Evolutionary conservation across 2,329 filamentous ascomycete genomes (phyloP).

Genomic region (Alternaria panax): DNA sequence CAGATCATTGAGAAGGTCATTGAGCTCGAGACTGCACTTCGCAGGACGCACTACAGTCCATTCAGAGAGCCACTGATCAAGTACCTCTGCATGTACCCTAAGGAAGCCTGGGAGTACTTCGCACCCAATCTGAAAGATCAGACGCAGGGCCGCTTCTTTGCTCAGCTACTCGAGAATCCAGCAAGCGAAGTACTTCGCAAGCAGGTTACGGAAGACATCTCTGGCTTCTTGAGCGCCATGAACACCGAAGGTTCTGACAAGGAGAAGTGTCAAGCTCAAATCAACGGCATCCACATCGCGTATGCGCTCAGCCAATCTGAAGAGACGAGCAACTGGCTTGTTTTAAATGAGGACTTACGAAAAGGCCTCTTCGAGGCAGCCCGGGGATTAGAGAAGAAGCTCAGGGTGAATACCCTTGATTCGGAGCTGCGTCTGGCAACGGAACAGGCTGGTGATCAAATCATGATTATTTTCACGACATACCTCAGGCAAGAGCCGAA

Average conservation of each 20-base stretch:
- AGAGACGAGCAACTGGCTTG: conserved; percentile 71
- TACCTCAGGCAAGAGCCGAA: conserved; percentile 77
- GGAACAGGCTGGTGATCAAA: conserved; percentile 86
- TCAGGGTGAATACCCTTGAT: conserved; percentile 73
- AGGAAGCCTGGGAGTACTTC: conserved; percentile 84
- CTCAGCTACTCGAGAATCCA: conserved; percentile 80
- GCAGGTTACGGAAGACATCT: conserved; percentile 75
- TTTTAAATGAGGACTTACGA: conserved; percentile 65
- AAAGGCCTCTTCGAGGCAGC: conserved; percentile 68
- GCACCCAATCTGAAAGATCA: conserved; percentile 81
- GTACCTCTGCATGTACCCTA: conserved; percentile 91
- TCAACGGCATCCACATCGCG: conserved; percentile 88
- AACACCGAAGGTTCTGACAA: conserved; percentile 70
- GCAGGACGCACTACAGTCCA: conserved; percentile 87
- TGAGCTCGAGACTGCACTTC: conserved; percentile 82
- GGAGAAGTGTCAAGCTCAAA: conserved; percentile 76
- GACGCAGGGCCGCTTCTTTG: conserved; percentile 88
- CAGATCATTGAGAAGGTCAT: conserved; percentile 89
- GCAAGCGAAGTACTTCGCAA: conserved; percentile 78
- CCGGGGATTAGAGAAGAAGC: conserved; percentile 78
- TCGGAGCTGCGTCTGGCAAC: conserved; percentile 79
- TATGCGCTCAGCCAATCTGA: conserved; percentile 76
- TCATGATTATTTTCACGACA: conserved; percentile 84
- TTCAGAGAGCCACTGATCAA: conserved; percentile 90
- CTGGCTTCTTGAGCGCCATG: conserved; percentile 71